These are phyloP conservation scores for Botryotinia globosa DNA, from an alignment of 2,329 filamentous ascomycete species.

Conservation along the genomic window DNA sequence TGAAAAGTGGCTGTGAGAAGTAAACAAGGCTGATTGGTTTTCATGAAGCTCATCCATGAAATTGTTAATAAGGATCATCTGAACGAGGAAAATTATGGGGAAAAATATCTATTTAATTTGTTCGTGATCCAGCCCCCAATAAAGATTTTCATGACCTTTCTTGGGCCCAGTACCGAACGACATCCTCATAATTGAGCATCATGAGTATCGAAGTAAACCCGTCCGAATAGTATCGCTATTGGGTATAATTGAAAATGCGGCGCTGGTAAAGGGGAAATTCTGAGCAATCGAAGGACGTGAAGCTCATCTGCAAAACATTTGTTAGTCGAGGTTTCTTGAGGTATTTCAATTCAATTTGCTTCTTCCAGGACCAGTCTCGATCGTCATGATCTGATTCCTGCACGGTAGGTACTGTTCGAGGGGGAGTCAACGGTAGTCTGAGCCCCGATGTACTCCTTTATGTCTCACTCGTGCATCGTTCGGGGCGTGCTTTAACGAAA, in stretches of 20 bases:
- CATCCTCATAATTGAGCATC: neutral
- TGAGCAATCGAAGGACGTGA: neutral
- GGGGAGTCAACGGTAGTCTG: neutral
- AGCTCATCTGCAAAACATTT: neutral
- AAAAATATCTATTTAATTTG: neutral
- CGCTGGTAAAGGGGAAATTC: neutral
- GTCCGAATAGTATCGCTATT: neutral
- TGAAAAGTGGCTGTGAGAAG: constrained; percentile 2
- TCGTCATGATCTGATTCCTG: neutral
- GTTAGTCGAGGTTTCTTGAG: no score
- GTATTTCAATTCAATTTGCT: neutral
- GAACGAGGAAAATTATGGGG: neutral
- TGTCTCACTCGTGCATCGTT: neutral
- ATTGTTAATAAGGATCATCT: neutral
- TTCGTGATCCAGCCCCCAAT: neutral
- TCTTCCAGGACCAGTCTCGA: neutral
- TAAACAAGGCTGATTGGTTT: constrained; percentile 6
- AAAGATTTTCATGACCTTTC: neutral
- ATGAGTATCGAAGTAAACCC: neutral
- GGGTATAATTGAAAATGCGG: neutral
- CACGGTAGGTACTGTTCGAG: neutral
- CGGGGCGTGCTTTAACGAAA: neutral
- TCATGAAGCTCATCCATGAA: neutral
- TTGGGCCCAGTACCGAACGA: neutral
- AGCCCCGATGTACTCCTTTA: neutral